These are phyloP conservation scores for Pyrenophora teres DNA, from an alignment of 2,329 filamentous ascomycete species.

Conservation along the genomic window DNA sequence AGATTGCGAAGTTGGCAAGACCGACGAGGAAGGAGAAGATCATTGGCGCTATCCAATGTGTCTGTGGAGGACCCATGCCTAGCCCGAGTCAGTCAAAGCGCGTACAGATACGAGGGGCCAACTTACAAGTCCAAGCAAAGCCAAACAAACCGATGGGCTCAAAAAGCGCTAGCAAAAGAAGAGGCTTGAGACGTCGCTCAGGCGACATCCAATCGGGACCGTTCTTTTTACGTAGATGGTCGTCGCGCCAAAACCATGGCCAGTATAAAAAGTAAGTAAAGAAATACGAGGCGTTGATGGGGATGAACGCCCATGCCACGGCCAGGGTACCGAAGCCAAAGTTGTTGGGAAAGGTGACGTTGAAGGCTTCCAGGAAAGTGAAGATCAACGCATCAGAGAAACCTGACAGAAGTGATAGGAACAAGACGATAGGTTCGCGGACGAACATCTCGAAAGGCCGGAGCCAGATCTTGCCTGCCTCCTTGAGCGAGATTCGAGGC, in stretches of 20 bases:
- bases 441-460: constrained; percentile 67
- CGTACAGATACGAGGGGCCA: not conserved
- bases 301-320: constrained; percentile 61
- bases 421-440: constrained; percentile 73
- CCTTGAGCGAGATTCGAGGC: constrained; percentile 37
- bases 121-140: constrained; percentile 67
- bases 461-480: constrained; percentile 55
- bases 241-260: constrained; percentile 53
- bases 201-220: constrained; percentile 60
- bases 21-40: constrained; percentile 69
- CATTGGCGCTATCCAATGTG: constrained; percentile 71
- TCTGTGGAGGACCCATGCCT: constrained; percentile 58
- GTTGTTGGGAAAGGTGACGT: constrained; percentile 65
- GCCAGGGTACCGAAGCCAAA: constrained; percentile 65
- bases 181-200: constrained; percentile 63
- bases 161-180: constrained; percentile 63
- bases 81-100: not conserved
- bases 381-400: constrained; percentile 79
- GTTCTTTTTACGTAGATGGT: constrained; percentile 40
- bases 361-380: constrained; percentile 74
- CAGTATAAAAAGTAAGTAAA: constrained; percentile 65
- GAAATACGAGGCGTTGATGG: constrained; percentile 63
- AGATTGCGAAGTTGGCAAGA: constrained; percentile 71
- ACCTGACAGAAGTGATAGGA: constrained; percentile 71
- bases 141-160: constrained; percentile 70